Base-by-base conservation (phyloP, 768 basidiomycete genomes). In the Obba rivulosa region DNA sequence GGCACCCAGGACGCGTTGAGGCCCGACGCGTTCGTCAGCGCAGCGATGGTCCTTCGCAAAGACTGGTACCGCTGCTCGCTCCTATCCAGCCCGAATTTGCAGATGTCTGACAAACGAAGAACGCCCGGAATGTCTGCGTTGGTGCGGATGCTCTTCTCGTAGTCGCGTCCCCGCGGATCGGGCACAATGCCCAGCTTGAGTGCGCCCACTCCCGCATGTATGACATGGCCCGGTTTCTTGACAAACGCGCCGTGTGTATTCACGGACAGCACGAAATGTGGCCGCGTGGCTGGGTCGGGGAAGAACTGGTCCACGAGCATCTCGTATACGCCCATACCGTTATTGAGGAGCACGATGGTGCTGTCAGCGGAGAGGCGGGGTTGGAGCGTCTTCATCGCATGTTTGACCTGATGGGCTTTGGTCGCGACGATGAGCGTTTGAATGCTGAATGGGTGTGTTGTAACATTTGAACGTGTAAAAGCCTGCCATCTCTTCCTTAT, bases 321-420 rank as follows among this genome's bases (percentile, higher is more conserved):
- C 48, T 98, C 94, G 64, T 92, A 89, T 8, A 94, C 69, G 10
- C 92, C 95, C 83, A 96, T 88, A 21, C 95, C 95, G 62, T 95
- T 95, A 60, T 95, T 90, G 45, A 97, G 66, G n/a, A 99, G 77
- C 2, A 95, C 88, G 54, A 98, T 82, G 31, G 93, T 95, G 38
- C 85, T 87, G 43, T 76, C 64, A 0, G 75, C 62, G 3, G 75
- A 71, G 17, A 97, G 66, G 16, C 92, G 79, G 11, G 78, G 79
- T 16, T 76, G 66, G 47, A 97, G 76, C 0, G 64, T 60, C 16
- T 66, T 63, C 31, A 99, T 55, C 3, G 85, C 80, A 2, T 64
- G 59, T 3, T 83, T 43, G 3, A 86, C 87, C 8, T 76, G 70
- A 14, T 81, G 74, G 1, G 90, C 85, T 64, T 94, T 95, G 46